Percentiles rank a stretch among this genome's conserved stretches.
Evolutionary conservation across 805 yeast genomes (phyloP).

Genomic region (Starmerella riodocensis): DNA sequence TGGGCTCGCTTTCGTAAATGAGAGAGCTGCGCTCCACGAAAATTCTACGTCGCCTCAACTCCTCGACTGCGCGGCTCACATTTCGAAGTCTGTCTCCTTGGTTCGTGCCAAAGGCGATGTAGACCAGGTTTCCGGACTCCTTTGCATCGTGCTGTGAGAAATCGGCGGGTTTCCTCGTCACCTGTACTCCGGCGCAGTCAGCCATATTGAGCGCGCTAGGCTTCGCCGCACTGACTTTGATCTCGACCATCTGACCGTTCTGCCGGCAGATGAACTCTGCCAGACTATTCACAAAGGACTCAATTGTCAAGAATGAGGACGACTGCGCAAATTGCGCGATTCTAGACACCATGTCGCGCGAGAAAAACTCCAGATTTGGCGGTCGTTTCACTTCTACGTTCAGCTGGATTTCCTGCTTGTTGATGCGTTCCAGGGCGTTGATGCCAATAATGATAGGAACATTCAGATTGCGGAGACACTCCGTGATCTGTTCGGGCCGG

Average conservation of each 20-base stretch:
- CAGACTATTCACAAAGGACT: slow-evolving; percentile 69
- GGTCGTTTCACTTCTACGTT: slow-evolving; percentile 40
- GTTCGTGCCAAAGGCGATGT: slow-evolving; percentile 82
- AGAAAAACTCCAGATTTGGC: slow-evolving; percentile 13
- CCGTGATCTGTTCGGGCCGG: slow-evolving; percentile 14
- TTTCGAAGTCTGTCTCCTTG: slow-evolving; percentile 57
- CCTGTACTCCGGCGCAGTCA: slow-evolving; percentile 79
- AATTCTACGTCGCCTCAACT: slow-evolving; percentile 34
- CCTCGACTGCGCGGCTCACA: slow-evolving; percentile 42
- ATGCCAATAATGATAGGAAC: slow-evolving; percentile 80
- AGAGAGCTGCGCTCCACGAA: slow-evolving; percentile 54
- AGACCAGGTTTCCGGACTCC: slow-evolving; percentile 44
- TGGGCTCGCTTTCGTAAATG: slow-evolving; percentile 77
- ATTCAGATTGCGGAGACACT: slow-evolving; percentile 30
- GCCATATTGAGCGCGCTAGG: slow-evolving; percentile 82
- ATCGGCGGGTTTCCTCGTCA: slow-evolving; percentile 37
- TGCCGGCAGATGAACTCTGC: slow-evolving; percentile 42
- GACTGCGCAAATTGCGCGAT: slow-evolving; percentile 52
- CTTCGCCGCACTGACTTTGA: slow-evolving; percentile 56
- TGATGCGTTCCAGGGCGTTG: slow-evolving; percentile 75
- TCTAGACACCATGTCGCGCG: slow-evolving; percentile 13
- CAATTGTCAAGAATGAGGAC: slow-evolving; percentile 84
- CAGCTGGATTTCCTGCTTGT: slow-evolving; percentile 59
- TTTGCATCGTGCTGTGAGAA: slow-evolving; percentile 22
- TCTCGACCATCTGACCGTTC: slow-evolving; percentile 29